These are phyloP conservation scores for Hypoxylon sp. DNA, from an alignment of 2,329 filamentous ascomycete genomes.

Conservation along the genomic window DNA sequence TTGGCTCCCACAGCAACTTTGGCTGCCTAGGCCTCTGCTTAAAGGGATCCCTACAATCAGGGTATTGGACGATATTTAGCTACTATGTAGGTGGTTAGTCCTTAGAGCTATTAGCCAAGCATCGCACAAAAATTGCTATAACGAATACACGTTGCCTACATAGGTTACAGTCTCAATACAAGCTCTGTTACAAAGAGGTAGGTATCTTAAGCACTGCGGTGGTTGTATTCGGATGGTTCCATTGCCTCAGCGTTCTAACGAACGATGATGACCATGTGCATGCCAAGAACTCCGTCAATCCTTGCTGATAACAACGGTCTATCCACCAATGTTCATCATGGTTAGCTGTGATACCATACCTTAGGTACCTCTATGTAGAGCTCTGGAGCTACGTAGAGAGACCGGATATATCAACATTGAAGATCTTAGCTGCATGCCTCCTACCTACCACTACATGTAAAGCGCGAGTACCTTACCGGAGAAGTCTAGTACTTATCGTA, in stretches of 20 bases:
- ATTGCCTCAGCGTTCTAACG: background rate
- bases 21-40: constrained; percentile 18
- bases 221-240: constrained; percentile 5
- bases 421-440: constrained; percentile 27
- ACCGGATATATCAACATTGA: background rate
- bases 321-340: background rate
- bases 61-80: background rate
- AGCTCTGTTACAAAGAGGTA: constrained; percentile 2
- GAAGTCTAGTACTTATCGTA: constrained; percentile 9
- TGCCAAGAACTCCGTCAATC: constrained; percentile 28
- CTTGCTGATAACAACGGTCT: constrained; percentile 17
- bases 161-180: background rate
- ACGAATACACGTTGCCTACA: background rate
- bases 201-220: background rate
- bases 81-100: background rate
- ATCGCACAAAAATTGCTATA: background rate
- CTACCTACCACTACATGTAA: background rate
- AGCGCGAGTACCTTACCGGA: constrained; percentile 14
- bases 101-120: background rate
- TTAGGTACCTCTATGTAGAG: background rate
- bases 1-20: constrained; percentile 24
- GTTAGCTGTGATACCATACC: background rate
- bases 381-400: background rate
- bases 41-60: background rate
- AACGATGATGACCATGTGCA: constrained; percentile 6